Percentiles rank a stretch among this genome's conserved stretches.
phyloP scores from a whole-genome alignment of 768 basidiomycete species.

The Hypsizygus marmoreus region DNA sequence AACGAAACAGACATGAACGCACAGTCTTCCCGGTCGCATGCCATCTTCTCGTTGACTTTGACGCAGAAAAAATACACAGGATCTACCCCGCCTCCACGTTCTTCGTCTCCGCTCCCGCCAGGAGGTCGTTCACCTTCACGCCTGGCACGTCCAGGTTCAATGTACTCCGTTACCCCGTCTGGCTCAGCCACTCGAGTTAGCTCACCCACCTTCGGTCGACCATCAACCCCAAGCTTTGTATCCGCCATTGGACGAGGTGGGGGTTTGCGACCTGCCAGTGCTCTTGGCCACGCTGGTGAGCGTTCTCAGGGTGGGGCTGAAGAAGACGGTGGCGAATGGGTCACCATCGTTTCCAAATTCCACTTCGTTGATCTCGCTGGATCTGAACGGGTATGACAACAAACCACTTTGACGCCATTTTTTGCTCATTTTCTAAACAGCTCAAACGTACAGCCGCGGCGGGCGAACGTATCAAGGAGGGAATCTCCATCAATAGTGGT shows the following conservation, averaged over 20 bases:
- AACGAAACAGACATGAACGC: conserved; percentile 99
- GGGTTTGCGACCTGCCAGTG: conserved; percentile 73
- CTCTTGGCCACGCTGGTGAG: conserved; percentile 72
- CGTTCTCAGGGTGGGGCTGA: conserved; percentile 43
- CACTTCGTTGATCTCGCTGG: conserved; percentile 99
- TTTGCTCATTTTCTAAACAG: conserved; percentile 38
- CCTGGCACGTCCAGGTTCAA: conserved; percentile 80
- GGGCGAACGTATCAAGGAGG: conserved; percentile 96
- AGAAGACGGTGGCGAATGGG: conserved; percentile 79
- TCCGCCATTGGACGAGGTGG: conserved; percentile 71
- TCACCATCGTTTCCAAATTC: conserved; percentile 91
- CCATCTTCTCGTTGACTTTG: conserved; percentile 95
- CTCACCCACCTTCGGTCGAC: conserved; percentile 78
- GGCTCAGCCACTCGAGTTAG: conserved; percentile 54
- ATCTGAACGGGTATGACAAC: conserved; percentile 78
- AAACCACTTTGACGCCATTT: conserved; percentile 13
- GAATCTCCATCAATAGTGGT: conserved; percentile 98
- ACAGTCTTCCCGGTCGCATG: conserved; percentile 96
- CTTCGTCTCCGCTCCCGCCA: conserved; percentile 75
- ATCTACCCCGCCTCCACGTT: conserved; percentile 66
- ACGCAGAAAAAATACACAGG: conserved; percentile 88
- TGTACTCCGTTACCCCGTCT: conserved; percentile 50
- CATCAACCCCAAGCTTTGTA: conserved; percentile 78
- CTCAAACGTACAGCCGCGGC: conserved; percentile 95
- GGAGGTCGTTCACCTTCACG: conserved; percentile 76